Base-by-base conservation (phyloP, 2,329 filamentous ascomycete species). In the Aspergillus flavus region DNA sequence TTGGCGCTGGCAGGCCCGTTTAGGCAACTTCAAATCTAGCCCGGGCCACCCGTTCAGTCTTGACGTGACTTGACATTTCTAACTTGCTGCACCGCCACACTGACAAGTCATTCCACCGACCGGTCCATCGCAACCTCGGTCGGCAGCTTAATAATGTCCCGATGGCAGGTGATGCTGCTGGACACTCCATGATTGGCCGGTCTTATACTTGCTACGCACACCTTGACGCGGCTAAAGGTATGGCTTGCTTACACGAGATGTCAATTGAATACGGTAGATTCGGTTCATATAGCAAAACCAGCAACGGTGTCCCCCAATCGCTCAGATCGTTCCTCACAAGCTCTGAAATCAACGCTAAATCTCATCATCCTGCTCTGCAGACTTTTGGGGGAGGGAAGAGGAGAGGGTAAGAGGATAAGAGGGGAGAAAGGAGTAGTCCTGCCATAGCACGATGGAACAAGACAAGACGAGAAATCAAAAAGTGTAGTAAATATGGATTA, bases 301-400 rank as follows among this genome's bases (percentile, higher is more conserved):
- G 45, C 45, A 48, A 48, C 45, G 11, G 45, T 14, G 45, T 28
- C 45, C 43, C 43, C 43, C 61, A 61, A 57, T 54, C 61, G 55
- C 61, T 61, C 48, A 58, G 58, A 59, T 66, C 64, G 58, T 64
- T 64, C 59, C 55, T 66, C 58, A 61, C 56, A 64, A 48, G 64
- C 53, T 59, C 26, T 52, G 53, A 65, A 64, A 61, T 43, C 55
- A 64, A 61, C 61, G 58, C 61, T 66, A 58, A 63, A 61, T 57
- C 57, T 61, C 59, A 61, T 50, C 45, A 34, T 61, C 60, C 23
- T 61, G 63, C 55, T 64, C 48, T 55, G 59, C 58, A 59, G 54
- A 57, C 57, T 64, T 61, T 58, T 50, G 39, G 39, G 39, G 39
- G 39, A 34, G 57, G 21, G 30, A 11, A 60, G 50, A 28, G 39